phyloP scores from a whole-genome alignment of 2,329 filamentous ascomycete genomes.

The Chaetomiaceae sp. region DNA sequence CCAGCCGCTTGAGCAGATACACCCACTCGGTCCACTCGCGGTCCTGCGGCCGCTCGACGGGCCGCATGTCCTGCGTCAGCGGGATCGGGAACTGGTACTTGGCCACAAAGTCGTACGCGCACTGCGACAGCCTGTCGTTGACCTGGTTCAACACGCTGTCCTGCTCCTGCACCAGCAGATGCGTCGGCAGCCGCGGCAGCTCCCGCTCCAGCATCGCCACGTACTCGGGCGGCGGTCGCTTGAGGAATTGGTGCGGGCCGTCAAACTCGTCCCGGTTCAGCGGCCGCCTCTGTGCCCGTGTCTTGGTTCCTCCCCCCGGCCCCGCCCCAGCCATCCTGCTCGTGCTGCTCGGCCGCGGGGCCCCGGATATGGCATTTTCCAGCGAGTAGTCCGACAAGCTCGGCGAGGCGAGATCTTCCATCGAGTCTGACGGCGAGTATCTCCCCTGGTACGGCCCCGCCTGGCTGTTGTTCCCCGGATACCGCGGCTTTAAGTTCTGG shows the following conservation, averaged over 20 bases:
- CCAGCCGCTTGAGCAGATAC: conserved; percentile 76
- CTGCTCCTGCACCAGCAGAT: conserved; percentile 78
- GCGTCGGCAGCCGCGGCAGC: conserved; percentile 75
- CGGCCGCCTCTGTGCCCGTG: conserved; percentile 59
- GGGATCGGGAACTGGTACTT: conserved; percentile 90
- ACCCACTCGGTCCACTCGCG: conserved; percentile 92
- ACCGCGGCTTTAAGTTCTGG: conserved; percentile 9
- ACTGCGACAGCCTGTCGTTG: conserved; percentile 79
- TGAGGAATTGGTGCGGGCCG: conserved; percentile 76
- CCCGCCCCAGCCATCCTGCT: no score
- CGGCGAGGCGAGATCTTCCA: conserved; percentile 56
- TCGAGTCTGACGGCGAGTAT: conserved; percentile 54
- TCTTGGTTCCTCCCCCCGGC: conserved; percentile 36
- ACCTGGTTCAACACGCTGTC: conserved; percentile 74
- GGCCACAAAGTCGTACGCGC: conserved; percentile 84
- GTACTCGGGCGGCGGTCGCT: conserved; percentile 64
- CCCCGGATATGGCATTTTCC: conserved; percentile 40
- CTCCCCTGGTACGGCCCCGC: conserved; percentile 43
- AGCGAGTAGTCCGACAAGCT: conserved; percentile 57
- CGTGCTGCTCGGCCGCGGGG: conserved; percentile 39
- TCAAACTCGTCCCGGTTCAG: conserved; percentile 88
- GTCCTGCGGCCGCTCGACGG: conserved; percentile 67
- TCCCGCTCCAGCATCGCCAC: conserved; percentile 74
- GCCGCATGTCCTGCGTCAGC: conserved; percentile 74
- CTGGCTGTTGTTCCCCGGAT: conserved; percentile 1